These are phyloP conservation scores for Nemania serpens DNA, from an alignment of 2,329 filamentous ascomycete species.

Conservation along the genomic window DNA sequence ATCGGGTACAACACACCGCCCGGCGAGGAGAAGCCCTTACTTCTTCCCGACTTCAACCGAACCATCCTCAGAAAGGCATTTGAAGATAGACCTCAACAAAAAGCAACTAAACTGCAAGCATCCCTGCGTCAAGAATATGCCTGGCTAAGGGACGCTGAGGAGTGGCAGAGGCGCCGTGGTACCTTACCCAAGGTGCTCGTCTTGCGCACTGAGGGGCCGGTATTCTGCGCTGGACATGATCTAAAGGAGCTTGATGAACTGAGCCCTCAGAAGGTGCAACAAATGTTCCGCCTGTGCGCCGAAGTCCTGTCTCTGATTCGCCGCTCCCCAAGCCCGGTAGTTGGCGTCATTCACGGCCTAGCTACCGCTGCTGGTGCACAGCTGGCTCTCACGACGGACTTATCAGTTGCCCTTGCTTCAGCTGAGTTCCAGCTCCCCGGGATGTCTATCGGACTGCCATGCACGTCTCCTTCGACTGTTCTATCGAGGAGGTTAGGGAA, in stretches of 20 bases:
- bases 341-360: conserved; percentile 41
- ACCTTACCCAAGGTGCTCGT: conserved; percentile 41
- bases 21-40: conserved; percentile 27
- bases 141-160: conserved; percentile 38
- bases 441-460: conserved; percentile 40
- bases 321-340: conserved; percentile 39
- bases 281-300: conserved; percentile 36
- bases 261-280: conserved; percentile 2
- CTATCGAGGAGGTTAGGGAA: conserved; percentile 35
- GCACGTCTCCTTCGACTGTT: conserved; percentile 39
- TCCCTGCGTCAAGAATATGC: background rate
- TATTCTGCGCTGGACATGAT: conserved; percentile 43
- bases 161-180: conserved; percentile 34
- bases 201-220: conserved; percentile 37
- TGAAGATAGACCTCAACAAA: background rate
- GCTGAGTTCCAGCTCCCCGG: conserved; percentile 39
- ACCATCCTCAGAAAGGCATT: background rate
- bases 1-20: conserved; percentile 33
- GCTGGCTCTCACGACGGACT: conserved; percentile 42
- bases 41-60: conserved; percentile 39
- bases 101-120: too few species aligned
- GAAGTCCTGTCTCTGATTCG: conserved; percentile 42
- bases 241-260: conserved; percentile 35
- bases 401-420: conserved; percentile 34
- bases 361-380: conserved; percentile 43